A percentile compares a stretch with the other conserved stretches of the same genome.
Conservation (phyloP, 2,329 filamentous ascomycete species). For the Phoma herbarum region DNA sequence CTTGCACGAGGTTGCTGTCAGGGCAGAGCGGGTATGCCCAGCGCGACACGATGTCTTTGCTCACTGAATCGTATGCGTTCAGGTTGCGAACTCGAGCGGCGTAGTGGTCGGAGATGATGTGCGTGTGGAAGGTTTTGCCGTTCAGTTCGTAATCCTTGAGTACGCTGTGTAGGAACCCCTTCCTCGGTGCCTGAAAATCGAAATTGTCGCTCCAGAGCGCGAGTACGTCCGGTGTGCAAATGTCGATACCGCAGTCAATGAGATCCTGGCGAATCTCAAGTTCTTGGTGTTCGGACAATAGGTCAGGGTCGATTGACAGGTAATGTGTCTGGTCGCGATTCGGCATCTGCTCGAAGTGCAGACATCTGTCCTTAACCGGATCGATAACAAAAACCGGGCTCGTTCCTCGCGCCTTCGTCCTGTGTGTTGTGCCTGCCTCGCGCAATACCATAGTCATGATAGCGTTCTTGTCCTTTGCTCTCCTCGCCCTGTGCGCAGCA, state of each 20-base stretch:
- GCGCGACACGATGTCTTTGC: conserved; percentile 81
- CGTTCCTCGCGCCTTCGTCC: conserved; percentile 78
- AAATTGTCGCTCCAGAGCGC: conserved; percentile 98
- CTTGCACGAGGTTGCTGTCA: conserved; percentile 83
- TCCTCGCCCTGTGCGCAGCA: conserved; percentile 79
- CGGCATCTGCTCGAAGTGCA: conserved; percentile 94
- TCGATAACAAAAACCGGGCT: conserved; percentile 89
- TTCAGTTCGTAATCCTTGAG: conserved; percentile 97
- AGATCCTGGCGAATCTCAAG: conserved; percentile 87
- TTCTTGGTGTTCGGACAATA: conserved; percentile 77
- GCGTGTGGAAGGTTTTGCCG: conserved; percentile 93
- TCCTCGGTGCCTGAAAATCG: conserved; percentile 89
- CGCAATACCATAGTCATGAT: conserved; percentile 97
- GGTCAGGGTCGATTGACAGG: conserved; percentile 77
- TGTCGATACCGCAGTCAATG: conserved; percentile 94
- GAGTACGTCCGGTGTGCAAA: conserved; percentile 94
- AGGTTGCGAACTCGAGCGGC: conserved; percentile 86
- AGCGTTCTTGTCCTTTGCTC: conserved; percentile 86
- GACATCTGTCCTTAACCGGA: conserved; percentile 77
- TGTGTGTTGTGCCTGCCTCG: conserved; percentile 76
- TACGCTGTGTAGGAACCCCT: conserved; percentile 89
- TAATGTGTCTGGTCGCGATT: conserved; percentile 71
- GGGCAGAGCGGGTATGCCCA: conserved; percentile 92
- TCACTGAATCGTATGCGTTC: conserved; percentile 88
- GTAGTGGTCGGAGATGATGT: conserved; percentile 84